Conservation (phyloP, 2,329 filamentous ascomycete species). For the Colletotrichum tropicale region DNA sequence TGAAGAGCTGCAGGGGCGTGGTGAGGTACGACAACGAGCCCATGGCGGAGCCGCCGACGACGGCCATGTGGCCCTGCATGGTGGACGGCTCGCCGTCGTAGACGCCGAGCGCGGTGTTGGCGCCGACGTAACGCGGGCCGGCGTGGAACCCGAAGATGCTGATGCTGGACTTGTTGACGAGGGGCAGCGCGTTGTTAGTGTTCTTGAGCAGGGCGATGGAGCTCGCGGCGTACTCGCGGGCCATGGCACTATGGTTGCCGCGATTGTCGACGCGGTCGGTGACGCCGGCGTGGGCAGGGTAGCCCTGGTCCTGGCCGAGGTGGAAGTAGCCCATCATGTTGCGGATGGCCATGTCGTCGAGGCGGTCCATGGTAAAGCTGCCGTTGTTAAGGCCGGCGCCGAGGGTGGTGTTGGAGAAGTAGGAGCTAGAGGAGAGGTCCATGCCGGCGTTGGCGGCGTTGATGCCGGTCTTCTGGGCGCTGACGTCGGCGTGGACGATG, state of each 20-base stretch:
- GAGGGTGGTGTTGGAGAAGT: conserved; percentile 59
- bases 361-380: conserved; percentile 54
- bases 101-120: conserved; percentile 64
- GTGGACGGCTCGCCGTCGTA: conserved; percentile 48
- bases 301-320: conserved; percentile 58
- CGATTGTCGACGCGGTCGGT: conserved; percentile 66
- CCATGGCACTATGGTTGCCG: conserved; percentile 52
- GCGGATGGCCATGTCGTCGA: conserved; percentile 66
- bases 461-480: conserved; percentile 23
- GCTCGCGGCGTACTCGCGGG: conserved; percentile 50
- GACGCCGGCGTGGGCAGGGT: conserved; percentile 54
- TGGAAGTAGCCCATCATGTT: conserved; percentile 60
- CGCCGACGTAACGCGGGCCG: conserved; percentile 48
- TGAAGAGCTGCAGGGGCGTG: conserved; percentile 60
- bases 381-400: conserved; percentile 66
- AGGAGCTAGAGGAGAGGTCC: conserved; percentile 43
- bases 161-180: conserved; percentile 45
- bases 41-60: conserved; percentile 28
- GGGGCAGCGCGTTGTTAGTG: conserved; percentile 64
- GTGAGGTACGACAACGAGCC: conserved; percentile 50
- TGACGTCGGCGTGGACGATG: conserved; percentile 24
- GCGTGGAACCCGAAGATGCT: conserved; percentile 37
- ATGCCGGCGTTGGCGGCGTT: conserved; percentile 31
- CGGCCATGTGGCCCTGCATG: conserved; percentile 47
- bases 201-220: conserved; percentile 79